Evolutionary conservation across 2,329 filamentous ascomycete species (phyloP).

Genomic region (Nigrospora oryzae): DNA sequence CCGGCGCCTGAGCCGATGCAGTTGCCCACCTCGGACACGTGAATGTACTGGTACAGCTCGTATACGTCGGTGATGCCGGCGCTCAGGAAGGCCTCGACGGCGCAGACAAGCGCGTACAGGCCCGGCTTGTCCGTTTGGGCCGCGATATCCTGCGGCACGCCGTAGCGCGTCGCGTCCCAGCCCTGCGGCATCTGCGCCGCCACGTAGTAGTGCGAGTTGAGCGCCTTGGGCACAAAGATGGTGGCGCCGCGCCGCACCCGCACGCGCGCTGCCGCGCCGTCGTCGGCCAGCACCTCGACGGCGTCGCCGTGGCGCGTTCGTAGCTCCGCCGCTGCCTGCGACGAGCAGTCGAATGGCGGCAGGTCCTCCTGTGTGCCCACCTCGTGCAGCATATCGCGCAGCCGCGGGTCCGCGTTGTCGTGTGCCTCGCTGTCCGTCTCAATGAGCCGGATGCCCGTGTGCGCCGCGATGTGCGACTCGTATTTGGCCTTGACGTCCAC

Average conservation of each 20-base stretch:
- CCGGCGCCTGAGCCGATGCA: conserved; percentile 97
- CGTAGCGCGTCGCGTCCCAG: conserved; percentile 93
- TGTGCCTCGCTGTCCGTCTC: conserved; percentile 14
- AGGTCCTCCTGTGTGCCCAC: conserved; percentile 36
- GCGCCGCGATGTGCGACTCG: conserved; percentile 93
- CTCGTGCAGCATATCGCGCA: conserved; percentile 52
- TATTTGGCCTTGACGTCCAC: conserved; percentile 61
- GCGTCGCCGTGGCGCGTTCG: conserved; percentile 21
- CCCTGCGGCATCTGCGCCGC: conserved; percentile 94
- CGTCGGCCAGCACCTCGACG: conserved; percentile 12
- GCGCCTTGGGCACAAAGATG: conserved; percentile 90
- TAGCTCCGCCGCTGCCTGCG: conserved; percentile 18
- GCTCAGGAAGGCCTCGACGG: conserved; percentile 80
- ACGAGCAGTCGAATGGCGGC: conserved; percentile 65
- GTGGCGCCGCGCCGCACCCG: conserved; percentile 91
- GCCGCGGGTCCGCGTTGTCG: conserved; percentile 14
- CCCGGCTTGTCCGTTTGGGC: conserved; percentile 94
- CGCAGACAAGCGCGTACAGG: conserved; percentile 87
- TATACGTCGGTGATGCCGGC: conserved; percentile 97
- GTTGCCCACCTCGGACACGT: conserved; percentile 95
- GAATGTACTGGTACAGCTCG: conserved; percentile 99
- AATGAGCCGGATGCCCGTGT: conserved; percentile 93
- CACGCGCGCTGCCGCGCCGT: conserved; percentile 28
- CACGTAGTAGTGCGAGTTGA: conserved; percentile 92
- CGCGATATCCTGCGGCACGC: conserved; percentile 94